Evolutionary conservation across 169 alveolate genomes (phyloP), one percentile per base, ranked within the genome.

Genomic region (Toxoplasma gondii): DNA sequence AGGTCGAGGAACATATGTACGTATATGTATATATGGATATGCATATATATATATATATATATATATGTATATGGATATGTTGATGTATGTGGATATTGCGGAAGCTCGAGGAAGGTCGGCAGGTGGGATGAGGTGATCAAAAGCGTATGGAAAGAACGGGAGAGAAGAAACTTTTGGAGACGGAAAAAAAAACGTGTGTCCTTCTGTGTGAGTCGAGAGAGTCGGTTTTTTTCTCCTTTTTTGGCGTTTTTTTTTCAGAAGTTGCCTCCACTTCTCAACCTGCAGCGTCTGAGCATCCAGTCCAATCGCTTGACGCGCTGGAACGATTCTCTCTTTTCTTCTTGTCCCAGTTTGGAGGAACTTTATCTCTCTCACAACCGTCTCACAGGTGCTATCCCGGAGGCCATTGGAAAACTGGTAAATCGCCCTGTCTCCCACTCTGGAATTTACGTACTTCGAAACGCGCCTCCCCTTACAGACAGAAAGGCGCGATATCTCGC

Each of bases 301-400:
- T 93, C 97, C 87, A 96, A 96, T 88, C 96, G 98, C 44, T 49
- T 96, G 43, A 88, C 88, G 43, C 88, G 88, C 58, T 96, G 97
- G 97, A 91, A 94, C 29, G 88, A 44, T 4, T 45, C 41, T 54
- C 88, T 96, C 81, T 91, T 88, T 43, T 90, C 38, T 45, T 80
- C 92, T n/a, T 91, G 95, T 70, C 93, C 94, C 58, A 91, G 88
- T 39, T 81, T 96, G 49, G 45, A 94, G 88, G 97, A 96, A 82
- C 91, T 96, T 29, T 96, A 96, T 54, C 82, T 96, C 44, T 91
- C 96, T 58, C 88, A 96, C 92, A 96, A 96, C 86, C 93, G 82
- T 39, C 94, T 96, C 31, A 74, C 84, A 39, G 90, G 90, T 4
- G 36, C n/a, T 0, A 31, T 82, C 34, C 90, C 90, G 16, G 90